Evolutionary conservation across 768 basidiomycete species (phyloP), one percentile per base, ranked within the genome.

Genomic region (Kwoniella sp.): DNA sequence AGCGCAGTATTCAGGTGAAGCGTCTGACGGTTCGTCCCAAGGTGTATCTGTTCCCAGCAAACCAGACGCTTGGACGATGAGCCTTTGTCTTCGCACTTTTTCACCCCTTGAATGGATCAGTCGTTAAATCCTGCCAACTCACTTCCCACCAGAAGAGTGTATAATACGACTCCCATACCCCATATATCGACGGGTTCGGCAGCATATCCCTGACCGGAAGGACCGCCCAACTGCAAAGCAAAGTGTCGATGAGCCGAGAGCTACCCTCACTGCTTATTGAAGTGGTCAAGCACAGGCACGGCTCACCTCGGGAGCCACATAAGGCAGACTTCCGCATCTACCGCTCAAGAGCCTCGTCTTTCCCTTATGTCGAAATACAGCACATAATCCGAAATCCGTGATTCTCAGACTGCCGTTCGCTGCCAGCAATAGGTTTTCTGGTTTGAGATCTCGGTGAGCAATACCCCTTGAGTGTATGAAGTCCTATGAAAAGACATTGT

Each of bases 161-260:
- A 98, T 0, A 99, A 82, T 50, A 99, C 95, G 26, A 98, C 90
- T 0, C 96, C 96, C 46, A 91, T 86, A 0, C 92, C 92, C 96
- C 96, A 99, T 9, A 91, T 87, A 77, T 99, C 96, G 24, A 98
- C 86, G 0, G 96, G 93, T 62, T 96, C 92, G 1, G 93, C 96
- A 15, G 86, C 79, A 80, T 98, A 99, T 0, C 90, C 85, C 10
- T 77, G 82, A 2, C 86, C 83, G 2, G 81, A 82, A 29, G 68
- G 70, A 30, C 65, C 67, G 36, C 87, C 88, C 30, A 95, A 79
- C 92, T 94, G 30, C 40, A 30, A 10, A 12, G 21, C 7, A n/a
- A n/a, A n/a, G n/a, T n/a, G n/a, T n/a, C n/a, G n/a, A n/a, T n/a
- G n/a, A n/a, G n/a, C n/a, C n/a, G n/a, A n/a, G n/a, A n/a, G n/a